Conservation (phyloP, 2,329 filamentous ascomycete species). For the Metarhizium anisopliae region DNA sequence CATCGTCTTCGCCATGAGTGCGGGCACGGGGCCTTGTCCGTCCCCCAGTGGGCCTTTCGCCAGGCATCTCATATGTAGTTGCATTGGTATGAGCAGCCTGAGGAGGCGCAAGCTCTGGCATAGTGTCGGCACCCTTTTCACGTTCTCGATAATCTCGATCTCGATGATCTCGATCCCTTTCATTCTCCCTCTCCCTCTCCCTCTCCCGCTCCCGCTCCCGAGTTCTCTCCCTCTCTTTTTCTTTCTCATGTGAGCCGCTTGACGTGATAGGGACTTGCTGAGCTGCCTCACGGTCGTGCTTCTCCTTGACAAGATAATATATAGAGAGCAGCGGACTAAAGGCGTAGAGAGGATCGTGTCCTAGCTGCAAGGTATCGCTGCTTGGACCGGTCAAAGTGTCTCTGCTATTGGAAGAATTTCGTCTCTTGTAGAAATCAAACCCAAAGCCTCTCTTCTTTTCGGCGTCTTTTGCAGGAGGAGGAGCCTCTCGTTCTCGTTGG, state of each 20-base stretch:
- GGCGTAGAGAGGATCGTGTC: conserved; percentile 82
- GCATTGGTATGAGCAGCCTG: conserved; percentile 85
- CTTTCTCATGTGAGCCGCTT: conserved; percentile 20
- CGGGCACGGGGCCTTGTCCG: conserved; percentile 76
- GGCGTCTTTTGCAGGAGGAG: conserved; percentile 48
- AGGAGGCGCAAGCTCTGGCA: conserved; percentile 72
- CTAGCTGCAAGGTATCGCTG: conserved; percentile 71
- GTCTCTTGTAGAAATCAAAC: conserved; percentile 94
- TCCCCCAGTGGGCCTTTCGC: conserved; percentile 78
- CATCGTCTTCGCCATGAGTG: conserved; percentile 91
- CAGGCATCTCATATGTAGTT: conserved; percentile 76
- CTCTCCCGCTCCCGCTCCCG: not conserved
- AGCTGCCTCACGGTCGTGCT: conserved; percentile 67
- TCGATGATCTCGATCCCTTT: conserved; percentile 16
- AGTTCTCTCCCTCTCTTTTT: conserved; percentile 17
- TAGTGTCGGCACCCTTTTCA: conserved; percentile 31
- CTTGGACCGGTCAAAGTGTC: conserved; percentile 83
- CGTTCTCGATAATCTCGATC: conserved; percentile 18
- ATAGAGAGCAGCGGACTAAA: conserved; percentile 88
- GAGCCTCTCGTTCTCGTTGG: conserved; percentile 56
- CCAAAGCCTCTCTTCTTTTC: conserved; percentile 81
- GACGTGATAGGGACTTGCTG: conserved; percentile 41
- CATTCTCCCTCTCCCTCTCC: conserved; percentile 8
- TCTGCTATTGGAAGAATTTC: conserved; percentile 80
- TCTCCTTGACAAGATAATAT: conserved; percentile 94